Conservation (phyloP, 805 yeast genomes). For the Candida namnaoensis region DNA sequence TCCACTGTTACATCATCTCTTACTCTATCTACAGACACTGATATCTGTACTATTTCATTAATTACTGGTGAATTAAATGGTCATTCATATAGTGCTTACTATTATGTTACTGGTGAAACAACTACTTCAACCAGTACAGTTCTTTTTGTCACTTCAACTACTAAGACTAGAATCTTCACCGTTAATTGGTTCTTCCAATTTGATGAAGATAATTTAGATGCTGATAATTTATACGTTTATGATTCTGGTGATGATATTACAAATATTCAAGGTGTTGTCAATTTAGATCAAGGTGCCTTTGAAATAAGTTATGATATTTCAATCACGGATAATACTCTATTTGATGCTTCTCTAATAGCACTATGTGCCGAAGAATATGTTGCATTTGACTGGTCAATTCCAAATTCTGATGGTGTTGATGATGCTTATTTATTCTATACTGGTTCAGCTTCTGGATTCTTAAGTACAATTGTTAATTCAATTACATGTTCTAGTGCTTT, state of each 20-base stretch:
- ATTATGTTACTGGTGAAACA: slow-evolving; percentile 3
- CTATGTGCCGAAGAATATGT: slow-evolving; percentile 1
- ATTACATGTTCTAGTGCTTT: too few species aligned
- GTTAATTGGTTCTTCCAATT: slow-evolving; percentile 11
- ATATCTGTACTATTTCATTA: too few species aligned
- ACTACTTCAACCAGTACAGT: neutral
- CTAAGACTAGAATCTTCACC: slow-evolving; percentile 1
- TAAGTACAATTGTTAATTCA: too few species aligned
- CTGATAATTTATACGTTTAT: slow-evolving; percentile 5
- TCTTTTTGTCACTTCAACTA: neutral
- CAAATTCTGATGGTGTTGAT: slow-evolving; percentile 1
- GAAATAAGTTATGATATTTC: slow-evolving; percentile 4
- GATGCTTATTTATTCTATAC: slow-evolving; percentile 7
- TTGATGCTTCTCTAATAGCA: neutral
- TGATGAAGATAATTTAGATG: slow-evolving; percentile 2
- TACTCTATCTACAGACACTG: too few species aligned
- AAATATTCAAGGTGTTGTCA: slow-evolving; percentile 5
- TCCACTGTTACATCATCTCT: too few species aligned
- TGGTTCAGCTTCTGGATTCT: too few species aligned
- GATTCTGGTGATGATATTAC: slow-evolving; percentile 2
- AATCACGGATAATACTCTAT: neutral
- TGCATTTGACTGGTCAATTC: slow-evolving; percentile 2
- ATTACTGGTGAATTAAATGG: slow-evolving; percentile 1
- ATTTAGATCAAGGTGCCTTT: slow-evolving; percentile 9
- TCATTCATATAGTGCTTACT: slow-evolving; percentile 1